These are phyloP conservation scores for Volvox africanus DNA, from an alignment of 139 green algal genomes.

Conservation along the genomic window DNA sequence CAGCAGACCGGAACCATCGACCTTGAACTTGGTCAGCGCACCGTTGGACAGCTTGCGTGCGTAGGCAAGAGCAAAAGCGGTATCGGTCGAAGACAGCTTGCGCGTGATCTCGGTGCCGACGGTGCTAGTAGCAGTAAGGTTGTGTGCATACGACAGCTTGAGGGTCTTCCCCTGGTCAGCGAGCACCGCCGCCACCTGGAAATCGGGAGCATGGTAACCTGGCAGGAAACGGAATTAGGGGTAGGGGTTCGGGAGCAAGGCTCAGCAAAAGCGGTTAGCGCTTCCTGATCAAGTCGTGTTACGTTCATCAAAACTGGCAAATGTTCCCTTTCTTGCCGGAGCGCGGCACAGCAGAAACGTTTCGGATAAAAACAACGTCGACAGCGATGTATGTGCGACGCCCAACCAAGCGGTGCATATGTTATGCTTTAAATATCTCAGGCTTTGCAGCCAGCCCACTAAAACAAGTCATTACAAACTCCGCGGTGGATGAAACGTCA, in stretches of 20 bases:
- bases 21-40: constrained; percentile 56
- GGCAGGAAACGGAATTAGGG: neutral
- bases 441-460: no score
- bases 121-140: constrained; percentile 32
- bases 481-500: no score
- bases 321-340: no score
- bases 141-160: constrained; percentile 53
- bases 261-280: neutral
- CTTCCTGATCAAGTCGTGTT: no score
- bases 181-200: constrained; percentile 54
- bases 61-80: constrained; percentile 56
- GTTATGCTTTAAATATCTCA: no score
- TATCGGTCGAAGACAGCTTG: constrained; percentile 51
- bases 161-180: constrained; percentile 44
- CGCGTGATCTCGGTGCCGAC: constrained; percentile 54
- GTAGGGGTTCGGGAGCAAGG: neutral
- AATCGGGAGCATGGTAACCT: constrained; percentile 59
- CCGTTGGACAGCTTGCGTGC: constrained; percentile 51
- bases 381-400: no score
- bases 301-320: no score
- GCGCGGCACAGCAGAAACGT: no score
- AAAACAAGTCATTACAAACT: no score
- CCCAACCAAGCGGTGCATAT: no score
- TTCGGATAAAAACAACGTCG: no score
- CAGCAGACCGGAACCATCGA: constrained; percentile 56